phyloP scores from a whole-genome alignment of 768 basidiomycete species.

The Mycena belliarum region DNA sequence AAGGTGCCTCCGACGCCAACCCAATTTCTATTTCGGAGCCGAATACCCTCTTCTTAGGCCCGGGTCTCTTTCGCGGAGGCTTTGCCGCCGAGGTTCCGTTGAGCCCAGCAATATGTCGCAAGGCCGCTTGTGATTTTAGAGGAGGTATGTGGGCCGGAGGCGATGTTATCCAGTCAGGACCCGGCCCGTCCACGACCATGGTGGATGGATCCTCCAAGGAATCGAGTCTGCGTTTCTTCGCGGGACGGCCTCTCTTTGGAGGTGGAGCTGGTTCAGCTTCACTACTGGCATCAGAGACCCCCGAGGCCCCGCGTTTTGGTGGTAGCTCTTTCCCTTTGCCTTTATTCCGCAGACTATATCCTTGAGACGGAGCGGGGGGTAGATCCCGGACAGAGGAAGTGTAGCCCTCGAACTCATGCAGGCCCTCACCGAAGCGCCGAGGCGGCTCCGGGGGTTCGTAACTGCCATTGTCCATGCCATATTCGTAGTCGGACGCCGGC shows the following conservation, averaged over 20 bases:
- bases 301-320: slow-evolving; percentile 52
- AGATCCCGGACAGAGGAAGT: slow-evolving; percentile 46
- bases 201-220: slow-evolving; percentile 19
- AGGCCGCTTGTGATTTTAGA: slow-evolving; percentile 57
- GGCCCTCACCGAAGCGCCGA: slow-evolving; percentile 30
- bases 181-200: slow-evolving; percentile 19
- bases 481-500: slow-evolving; percentile 34
- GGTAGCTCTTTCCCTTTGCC: slow-evolving; percentile 47
- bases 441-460: slow-evolving; percentile 20
- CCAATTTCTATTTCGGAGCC: slow-evolving; percentile 53
- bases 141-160: slow-evolving; percentile 31
- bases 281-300: slow-evolving; percentile 57
- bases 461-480: slow-evolving; percentile 27
- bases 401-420: slow-evolving; percentile 40
- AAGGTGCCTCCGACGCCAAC: slow-evolving; percentile 53
- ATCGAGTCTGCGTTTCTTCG: slow-evolving; percentile 68
- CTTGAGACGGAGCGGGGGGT: slow-evolving; percentile 27
- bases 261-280: slow-evolving; percentile 49
- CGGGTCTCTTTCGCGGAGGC: slow-evolving; percentile 54
- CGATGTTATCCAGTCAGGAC: slow-evolving; percentile 39
- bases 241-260: slow-evolving; percentile 42
- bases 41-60: slow-evolving; percentile 59
- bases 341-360: slow-evolving; percentile 33
- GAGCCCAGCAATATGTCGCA: slow-evolving; percentile 34
- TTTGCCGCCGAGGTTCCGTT: slow-evolving; percentile 56